Base-by-base conservation (phyloP, 306 rosid species). In the Cajanus cajan region DNA sequence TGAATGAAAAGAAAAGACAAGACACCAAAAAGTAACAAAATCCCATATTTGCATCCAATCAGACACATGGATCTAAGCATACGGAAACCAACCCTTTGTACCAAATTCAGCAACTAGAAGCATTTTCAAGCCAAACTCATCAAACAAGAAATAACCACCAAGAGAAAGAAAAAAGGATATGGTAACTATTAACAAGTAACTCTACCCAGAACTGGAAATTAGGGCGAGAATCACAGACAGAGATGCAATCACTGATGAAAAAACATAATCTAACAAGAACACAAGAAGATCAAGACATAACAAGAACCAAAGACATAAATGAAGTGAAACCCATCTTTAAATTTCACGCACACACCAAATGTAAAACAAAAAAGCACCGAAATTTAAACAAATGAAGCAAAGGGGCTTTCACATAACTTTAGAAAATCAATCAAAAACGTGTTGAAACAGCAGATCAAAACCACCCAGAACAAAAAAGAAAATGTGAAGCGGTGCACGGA, bases 371-470 rank as follows among this genome's bases (percentile, higher is more conserved):
- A 78, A 78, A 43, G 15, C 24, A 57, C 19, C 9, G 37, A 85
- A 66, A 65, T 43, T 74, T 36, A 25, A 63, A 72, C 73, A 22
- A 5, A 37, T 12, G 11, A 74, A 68, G 15, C 24, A 41, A 63
- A 33, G 37, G 50, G 72, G 18, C 39, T 19, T 16, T 25, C 62
- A 6, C 68, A 82, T 12, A 50, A 69, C 52, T 40, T 19, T 4
- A 10, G 13, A 79, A 34, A 55, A 58, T 71, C 57, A 43, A 7
- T 22, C 4, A 73, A 4, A 4, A 37, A 24, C 14, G 34, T 19
- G 19, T 66, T 70, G 36, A 68, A 50, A 33, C 22, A 81, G 43
- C 83, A 88, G 91, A 89, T 89, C 94, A 83, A 84, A 82, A 77
- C 62, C 34, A 82, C 18, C 48, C 57, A 72, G 10, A 25, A 51